Conservation (phyloP, 257 asterid genomes). For the Solanum sitiens region DNA sequence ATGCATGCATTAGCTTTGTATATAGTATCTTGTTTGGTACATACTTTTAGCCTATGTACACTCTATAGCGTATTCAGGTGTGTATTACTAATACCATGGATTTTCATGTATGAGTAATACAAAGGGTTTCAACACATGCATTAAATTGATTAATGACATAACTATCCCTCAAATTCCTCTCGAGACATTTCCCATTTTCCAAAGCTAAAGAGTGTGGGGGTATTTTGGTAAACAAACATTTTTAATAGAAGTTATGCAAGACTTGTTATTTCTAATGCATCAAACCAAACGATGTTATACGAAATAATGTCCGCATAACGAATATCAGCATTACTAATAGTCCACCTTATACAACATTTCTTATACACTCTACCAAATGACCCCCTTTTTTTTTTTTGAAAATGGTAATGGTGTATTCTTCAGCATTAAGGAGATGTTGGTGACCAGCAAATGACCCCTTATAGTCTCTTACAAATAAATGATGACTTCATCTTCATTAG, state of each 20-base stretch:
- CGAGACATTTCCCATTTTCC: neutral
- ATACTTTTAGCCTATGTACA: neutral
- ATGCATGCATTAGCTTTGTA: neutral
- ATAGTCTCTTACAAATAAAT: neutral
- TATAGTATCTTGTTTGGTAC: neutral
- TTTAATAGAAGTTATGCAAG: neutral
- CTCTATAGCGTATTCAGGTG: neutral
- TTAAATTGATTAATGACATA: neutral
- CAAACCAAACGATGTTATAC: neutral
- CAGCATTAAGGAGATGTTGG: no score
- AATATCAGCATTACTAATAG: neutral
- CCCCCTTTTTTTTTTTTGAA: no score
- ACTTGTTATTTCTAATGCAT: neutral
- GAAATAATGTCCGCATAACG: neutral
- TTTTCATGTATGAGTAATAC: neutral
- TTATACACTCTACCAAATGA: neutral
- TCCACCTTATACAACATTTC: neutral
- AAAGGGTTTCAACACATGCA: neutral
- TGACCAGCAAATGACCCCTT: no score
- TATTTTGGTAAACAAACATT: neutral
- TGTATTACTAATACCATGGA: neutral
- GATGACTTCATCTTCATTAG: neutral
- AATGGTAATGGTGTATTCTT: no score
- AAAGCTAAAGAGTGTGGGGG: neutral
- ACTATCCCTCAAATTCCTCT: neutral